Percentiles rank a stretch among this genome's conserved stretches.
Conservation (phyloP, 352 stramenopile species). For the Phytophthora chlamydospora region DNA sequence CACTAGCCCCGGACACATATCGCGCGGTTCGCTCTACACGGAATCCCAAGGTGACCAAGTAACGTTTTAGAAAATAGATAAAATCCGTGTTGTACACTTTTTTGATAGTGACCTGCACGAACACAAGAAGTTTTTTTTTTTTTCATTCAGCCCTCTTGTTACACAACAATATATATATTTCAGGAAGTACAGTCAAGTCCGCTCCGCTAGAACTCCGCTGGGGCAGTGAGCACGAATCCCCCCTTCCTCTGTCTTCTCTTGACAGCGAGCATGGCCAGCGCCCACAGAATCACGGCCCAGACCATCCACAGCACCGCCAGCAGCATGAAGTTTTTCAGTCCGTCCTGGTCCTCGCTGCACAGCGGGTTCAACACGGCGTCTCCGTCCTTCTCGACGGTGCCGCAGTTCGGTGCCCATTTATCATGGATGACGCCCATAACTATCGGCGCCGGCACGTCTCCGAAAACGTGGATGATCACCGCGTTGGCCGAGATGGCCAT, state of each 20-base stretch:
- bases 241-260: conserved; percentile 37
- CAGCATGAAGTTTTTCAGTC: conserved; percentile 59
- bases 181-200: neutral
- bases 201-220: conserved; percentile 25
- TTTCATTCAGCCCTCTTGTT: too few species aligned
- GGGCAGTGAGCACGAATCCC: conserved; percentile 34
- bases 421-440: conserved; percentile 90
- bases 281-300: conserved; percentile 67
- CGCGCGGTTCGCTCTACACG: conserved; percentile 37
- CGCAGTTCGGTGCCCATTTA: conserved; percentile 77
- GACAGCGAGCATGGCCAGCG: conserved; percentile 31
- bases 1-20: conserved; percentile 51
- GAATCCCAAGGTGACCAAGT: conserved; percentile 8
- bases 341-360: conserved; percentile 49
- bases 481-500: conserved; percentile 86
- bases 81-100: neutral
- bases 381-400: conserved; percentile 52
- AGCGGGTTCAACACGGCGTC: conserved; percentile 52
- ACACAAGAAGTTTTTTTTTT: too few species aligned
- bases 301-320: conserved; percentile 63
- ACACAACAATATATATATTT: too few species aligned
- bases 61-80: neutral
- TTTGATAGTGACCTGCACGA: neutral
- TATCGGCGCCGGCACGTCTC: conserved; percentile 90
- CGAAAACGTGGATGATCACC: conserved; percentile 87